Base-by-base conservation (phyloP, 148 eudicot genomes). In the Fagopyrum esculentum region DNA sequence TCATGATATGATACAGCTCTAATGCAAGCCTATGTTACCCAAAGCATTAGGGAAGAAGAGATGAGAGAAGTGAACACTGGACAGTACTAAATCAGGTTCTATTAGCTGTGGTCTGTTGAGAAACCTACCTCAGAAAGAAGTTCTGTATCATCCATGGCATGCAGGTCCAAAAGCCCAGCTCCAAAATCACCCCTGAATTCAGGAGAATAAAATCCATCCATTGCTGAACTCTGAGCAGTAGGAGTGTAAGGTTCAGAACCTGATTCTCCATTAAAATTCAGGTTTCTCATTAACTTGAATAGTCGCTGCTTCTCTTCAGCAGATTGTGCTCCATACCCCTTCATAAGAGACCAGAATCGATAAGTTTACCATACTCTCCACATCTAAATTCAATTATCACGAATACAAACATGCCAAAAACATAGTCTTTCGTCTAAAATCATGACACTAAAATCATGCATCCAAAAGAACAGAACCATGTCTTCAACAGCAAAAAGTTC, bases 261-360 rank as follows among this genome's bases (percentile, higher is more conserved):
- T 74, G 89, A 84, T 77, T 95, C 99, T 75, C 96, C 93, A 82
- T 84, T 87, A 17, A 95, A 90, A 85, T 95, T 95, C 79, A 95
- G 91, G 83, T 89, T 92, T 76, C 97, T 90, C 99, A 95, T 95
- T 75, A 95, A 71, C 81, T 89, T 95, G 78, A 86, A 87, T 73
- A 95, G 92, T 86, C 93, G 86, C 81, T 95, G 98, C 78, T 95
- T 95, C 86, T 95, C 98, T 80, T 95, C 98, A 61, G 89, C 88
- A 74, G 98, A 92, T 78, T 95, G 98, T 64, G 98, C 89, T 75
- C 98, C 98, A 81, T 95, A 95, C 19, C 98, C 97, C 99, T 95
- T 80, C 76, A 89, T 69, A 45, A 75, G 56, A 63, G 73, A 56
- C 60, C 47, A 77, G 0, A 66, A 15, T 40, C 12, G 71, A 66